Conservation (phyloP, 2,329 filamentous ascomycete genomes). For the Fusarium marasasianum region DNA sequence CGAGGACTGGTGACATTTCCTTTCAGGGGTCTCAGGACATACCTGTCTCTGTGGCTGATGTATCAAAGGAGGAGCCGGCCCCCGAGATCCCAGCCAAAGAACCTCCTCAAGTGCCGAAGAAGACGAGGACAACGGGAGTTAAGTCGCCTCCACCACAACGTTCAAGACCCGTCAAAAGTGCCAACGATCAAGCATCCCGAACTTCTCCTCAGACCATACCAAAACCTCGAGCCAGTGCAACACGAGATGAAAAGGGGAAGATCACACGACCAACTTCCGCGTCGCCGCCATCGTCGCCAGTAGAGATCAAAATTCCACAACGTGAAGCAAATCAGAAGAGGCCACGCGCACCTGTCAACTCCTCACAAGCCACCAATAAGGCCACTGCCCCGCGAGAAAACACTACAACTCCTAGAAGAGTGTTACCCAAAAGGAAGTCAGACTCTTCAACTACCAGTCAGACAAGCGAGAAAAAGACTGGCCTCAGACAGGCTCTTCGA, state of each 20-base stretch:
- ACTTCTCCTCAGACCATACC: background rate
- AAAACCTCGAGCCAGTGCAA: background rate
- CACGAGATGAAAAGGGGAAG: slow-evolving; percentile 19
- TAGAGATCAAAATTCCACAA: slow-evolving; percentile 15
- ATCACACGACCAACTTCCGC: slow-evolving; percentile 8
- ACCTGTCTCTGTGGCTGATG: slow-evolving; percentile 40
- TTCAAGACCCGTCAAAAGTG: slow-evolving; percentile 5
- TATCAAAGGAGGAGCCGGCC: slow-evolving; percentile 36
- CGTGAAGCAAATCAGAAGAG: slow-evolving; percentile 41
- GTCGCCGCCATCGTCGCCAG: slow-evolving; percentile 19
- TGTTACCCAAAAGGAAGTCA: slow-evolving; percentile 36
- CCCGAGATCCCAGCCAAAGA: slow-evolving; percentile 10
- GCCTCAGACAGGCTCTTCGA: slow-evolving; percentile 62
- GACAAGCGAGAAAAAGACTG: slow-evolving; percentile 54
- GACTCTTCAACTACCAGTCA: slow-evolving; percentile 24
- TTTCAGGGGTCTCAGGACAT: slow-evolving; percentile 49
- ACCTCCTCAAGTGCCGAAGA: slow-evolving; percentile 24
- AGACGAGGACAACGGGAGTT: background rate
- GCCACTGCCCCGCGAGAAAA: slow-evolving; percentile 35
- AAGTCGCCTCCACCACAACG: slow-evolving; percentile 27
- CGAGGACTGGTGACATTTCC: slow-evolving; percentile 56
- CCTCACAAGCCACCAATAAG: slow-evolving; percentile 43
- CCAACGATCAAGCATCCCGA: slow-evolving; percentile 8
- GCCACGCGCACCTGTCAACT: slow-evolving; percentile 27
- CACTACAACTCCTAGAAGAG: slow-evolving; percentile 14